Conservation (phyloP, 2,329 filamentous ascomycete species). For the Hypoxylon sp. region DNA sequence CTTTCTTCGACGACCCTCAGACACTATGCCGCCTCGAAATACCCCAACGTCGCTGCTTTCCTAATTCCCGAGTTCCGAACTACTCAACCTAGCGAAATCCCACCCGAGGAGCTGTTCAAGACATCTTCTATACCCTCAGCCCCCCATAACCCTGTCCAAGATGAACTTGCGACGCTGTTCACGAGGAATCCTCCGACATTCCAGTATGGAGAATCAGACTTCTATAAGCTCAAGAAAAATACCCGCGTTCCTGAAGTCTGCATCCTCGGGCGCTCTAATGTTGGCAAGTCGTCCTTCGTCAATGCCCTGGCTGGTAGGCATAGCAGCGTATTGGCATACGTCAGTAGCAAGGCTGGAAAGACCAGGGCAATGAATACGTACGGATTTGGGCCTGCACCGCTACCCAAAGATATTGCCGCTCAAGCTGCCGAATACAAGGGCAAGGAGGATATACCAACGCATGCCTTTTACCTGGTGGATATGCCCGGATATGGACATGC, state of each 20-base stretch:
- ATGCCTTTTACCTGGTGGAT: slow-evolving; percentile 66
- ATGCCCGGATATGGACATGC: slow-evolving; percentile 67
- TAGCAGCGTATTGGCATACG: slow-evolving; percentile 62
- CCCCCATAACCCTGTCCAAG: slow-evolving; percentile 46
- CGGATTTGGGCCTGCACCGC: slow-evolving; percentile 63
- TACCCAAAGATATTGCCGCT: slow-evolving; percentile 47
- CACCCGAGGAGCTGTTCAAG: slow-evolving; percentile 52
- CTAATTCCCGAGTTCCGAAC: slow-evolving; percentile 50
- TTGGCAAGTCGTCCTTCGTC: slow-evolving; percentile 90
- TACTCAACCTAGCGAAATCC: slow-evolving; percentile 48
- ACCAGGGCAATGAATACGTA: slow-evolving; percentile 71
- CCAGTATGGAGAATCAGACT: slow-evolving; percentile 51
- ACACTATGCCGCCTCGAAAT: slow-evolving; percentile 27
- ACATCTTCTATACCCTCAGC: slow-evolving; percentile 48
- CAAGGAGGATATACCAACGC: slow-evolving; percentile 59
- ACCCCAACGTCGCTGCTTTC: slow-evolving; percentile 50
- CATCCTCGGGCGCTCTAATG: slow-evolving; percentile 88
- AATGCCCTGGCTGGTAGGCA: slow-evolving; percentile 81
- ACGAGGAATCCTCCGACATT: slow-evolving; percentile 49
- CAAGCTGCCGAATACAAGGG: slow-evolving; percentile 45
- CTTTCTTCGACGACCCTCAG: slow-evolving; percentile 32
- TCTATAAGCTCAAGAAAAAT: slow-evolving; percentile 67
- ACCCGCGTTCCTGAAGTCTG: slow-evolving; percentile 74
- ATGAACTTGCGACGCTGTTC: slow-evolving; percentile 49
- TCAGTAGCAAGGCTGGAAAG: slow-evolving; percentile 66